Evolutionary conservation across 2,329 filamentous ascomycete genomes (phyloP).

Genomic region (Neofusicoccum kwambonambiense): DNA sequence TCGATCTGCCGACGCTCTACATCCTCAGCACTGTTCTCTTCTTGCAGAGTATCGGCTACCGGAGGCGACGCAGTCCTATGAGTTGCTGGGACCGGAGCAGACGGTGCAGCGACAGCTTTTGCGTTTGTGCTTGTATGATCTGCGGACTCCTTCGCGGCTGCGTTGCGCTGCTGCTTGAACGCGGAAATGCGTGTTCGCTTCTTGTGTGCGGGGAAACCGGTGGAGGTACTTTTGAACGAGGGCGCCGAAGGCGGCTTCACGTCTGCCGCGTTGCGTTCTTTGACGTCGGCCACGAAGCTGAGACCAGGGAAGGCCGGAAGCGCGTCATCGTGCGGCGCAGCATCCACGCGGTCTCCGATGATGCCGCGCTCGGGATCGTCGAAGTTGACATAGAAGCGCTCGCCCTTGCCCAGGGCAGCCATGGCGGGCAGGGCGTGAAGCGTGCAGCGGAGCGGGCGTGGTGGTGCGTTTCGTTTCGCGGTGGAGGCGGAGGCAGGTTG

Average conservation of each 20-base stretch:
- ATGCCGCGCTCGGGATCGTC: constrained; percentile 32
- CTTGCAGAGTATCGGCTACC: not conserved
- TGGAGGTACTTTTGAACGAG: constrained; percentile 50
- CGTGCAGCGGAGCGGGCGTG: not conserved
- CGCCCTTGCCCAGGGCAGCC: constrained; percentile 52
- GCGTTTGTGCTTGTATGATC: not conserved
- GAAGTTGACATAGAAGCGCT: constrained; percentile 61
- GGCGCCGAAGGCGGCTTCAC: constrained; percentile 65
- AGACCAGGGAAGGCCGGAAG: constrained; percentile 31
- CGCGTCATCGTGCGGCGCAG: constrained; percentile 27
- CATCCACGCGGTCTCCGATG: constrained; percentile 49
- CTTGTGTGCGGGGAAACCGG: constrained; percentile 87
- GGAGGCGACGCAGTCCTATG: not conserved
- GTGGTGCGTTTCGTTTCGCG: not conserved
- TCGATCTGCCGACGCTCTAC: constrained; percentile 73
- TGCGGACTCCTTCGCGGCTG: constrained; percentile 19
- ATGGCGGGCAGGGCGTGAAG: constrained; percentile 23
- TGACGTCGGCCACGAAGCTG: constrained; percentile 69
- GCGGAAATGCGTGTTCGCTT: constrained; percentile 70
- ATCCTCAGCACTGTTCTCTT: constrained; percentile 35
- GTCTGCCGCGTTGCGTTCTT: constrained; percentile 65
- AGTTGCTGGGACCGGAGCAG: not conserved
- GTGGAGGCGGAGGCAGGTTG: not conserved
- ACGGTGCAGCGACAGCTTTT: not conserved
- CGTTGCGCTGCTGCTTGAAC: constrained; percentile 69